phyloP scores from a whole-genome alignment of 2,329 filamentous ascomycete genomes.

The Pseudogymnoascus verrucosus region DNA sequence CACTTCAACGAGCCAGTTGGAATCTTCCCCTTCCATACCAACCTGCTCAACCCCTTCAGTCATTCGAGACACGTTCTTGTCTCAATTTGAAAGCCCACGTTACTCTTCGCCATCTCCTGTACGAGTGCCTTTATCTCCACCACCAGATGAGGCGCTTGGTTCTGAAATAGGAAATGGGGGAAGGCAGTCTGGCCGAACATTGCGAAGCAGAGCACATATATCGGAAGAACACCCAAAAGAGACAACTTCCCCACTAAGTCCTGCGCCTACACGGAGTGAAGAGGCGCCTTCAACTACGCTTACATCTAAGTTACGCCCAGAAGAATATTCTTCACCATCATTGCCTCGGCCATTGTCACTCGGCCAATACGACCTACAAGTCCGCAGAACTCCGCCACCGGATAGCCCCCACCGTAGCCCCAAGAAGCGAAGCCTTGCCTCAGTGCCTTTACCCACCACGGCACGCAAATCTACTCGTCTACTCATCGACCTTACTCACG shows the following conservation, averaged over 20 bases:
- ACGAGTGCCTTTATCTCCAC: background rate
- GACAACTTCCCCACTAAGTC: background rate
- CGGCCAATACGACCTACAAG: background rate
- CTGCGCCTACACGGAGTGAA: background rate
- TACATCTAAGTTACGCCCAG: background rate
- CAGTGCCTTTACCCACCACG: background rate
- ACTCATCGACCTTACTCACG: background rate
- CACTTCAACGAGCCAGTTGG: conserved; percentile 1
- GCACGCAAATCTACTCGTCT: background rate
- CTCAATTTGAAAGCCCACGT: background rate
- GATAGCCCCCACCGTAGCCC: background rate
- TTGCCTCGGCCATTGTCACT: background rate
- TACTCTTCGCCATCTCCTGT: background rate
- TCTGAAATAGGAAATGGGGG: background rate
- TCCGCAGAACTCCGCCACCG: background rate
- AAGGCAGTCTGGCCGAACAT: background rate
- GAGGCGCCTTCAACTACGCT: conserved; percentile 2
- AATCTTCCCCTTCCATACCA: conserved; percentile 3
- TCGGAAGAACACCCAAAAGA: background rate
- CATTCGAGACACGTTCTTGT: background rate
- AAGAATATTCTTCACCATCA: background rate
- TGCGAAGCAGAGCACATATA: background rate
- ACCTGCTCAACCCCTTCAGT: background rate
- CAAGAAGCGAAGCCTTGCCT: background rate
- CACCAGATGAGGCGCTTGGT: background rate